Evolutionary conservation across 1,284 basidiomycete species (phyloP).

Genomic region (Malassezia slooffiae): DNA sequence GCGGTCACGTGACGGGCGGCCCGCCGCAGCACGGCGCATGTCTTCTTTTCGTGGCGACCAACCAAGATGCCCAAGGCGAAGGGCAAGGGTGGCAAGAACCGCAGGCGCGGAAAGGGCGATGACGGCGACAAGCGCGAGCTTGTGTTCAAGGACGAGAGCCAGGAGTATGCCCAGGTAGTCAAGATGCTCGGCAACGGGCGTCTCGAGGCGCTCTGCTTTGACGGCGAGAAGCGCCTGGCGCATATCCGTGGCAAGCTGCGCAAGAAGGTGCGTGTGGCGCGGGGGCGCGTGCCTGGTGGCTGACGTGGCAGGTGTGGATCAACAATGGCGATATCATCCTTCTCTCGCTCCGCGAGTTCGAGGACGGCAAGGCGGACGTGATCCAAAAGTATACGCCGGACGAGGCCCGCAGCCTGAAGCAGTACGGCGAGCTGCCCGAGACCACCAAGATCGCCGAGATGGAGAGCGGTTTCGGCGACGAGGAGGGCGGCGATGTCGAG

Average conservation of each 20-base stretch:
- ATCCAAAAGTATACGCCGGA: conserved; percentile 98
- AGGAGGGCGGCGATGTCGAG: conserved; percentile 51
- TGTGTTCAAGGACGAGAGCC: conserved; percentile 96
- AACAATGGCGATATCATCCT: conserved; percentile 96
- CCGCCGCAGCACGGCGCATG: background rate
- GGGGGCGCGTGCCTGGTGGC: no score
- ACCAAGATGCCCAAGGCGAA: conserved; percentile 36
- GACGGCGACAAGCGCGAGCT: conserved; percentile 97
- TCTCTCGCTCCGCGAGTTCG: conserved; percentile 93
- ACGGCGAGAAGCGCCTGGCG: conserved; percentile 92
- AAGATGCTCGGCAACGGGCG: conserved; percentile 99
- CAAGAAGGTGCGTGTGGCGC: no score
- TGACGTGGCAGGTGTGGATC: no score
- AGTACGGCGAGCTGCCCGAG: conserved; percentile 92
- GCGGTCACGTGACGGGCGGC: background rate
- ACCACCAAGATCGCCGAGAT: conserved; percentile 99
- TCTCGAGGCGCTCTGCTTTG: conserved; percentile 92
- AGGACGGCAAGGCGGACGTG: conserved; percentile 98
- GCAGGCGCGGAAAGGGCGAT: conserved; percentile 98
- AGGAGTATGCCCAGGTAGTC: conserved; percentile 95
- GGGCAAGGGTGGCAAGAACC: conserved; percentile 90
- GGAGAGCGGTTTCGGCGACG: conserved; percentile 80
- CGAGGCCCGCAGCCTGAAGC: conserved; percentile 78
- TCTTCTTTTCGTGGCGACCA: conserved; percentile 1
- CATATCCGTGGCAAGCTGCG: conserved; percentile 99